phyloP scores from a whole-genome alignment of 2,329 filamentous ascomycete genomes.

The Aspergillus nomiae region DNA sequence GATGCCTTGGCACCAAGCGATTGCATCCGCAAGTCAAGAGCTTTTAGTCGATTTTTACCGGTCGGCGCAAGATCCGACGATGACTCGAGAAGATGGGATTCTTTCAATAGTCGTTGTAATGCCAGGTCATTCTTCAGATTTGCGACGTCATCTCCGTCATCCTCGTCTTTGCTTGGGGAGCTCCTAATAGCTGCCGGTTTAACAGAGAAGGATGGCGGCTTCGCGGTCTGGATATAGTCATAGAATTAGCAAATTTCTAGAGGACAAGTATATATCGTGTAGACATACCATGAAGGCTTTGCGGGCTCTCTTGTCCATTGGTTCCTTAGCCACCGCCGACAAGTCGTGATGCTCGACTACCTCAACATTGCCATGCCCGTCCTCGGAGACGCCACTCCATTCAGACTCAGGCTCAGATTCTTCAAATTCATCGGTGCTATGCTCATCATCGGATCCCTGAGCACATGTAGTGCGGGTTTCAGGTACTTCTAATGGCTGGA shows the following conservation, averaged over 20 bases:
- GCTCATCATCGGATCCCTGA: constrained; percentile 23
- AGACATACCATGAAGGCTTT: constrained; percentile 74
- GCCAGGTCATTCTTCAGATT: constrained; percentile 91
- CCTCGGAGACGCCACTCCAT: constrained; percentile 66
- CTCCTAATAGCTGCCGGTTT: constrained; percentile 22
- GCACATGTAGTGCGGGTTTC: constrained; percentile 11
- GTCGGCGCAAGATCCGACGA: constrained; percentile 57
- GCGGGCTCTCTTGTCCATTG: constrained; percentile 67
- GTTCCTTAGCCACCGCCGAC: constrained; percentile 39
- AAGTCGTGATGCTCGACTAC: constrained; percentile 64
- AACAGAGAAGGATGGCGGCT: constrained; percentile 48
- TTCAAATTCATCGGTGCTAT: constrained; percentile 26
- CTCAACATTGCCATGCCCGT: constrained; percentile 51
- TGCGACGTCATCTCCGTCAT: constrained; percentile 55
- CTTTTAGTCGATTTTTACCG: constrained; percentile 76
- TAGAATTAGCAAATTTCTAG: constrained; percentile 10
- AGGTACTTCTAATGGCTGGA: constrained; percentile 66
- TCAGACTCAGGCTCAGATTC: constrained; percentile 47
- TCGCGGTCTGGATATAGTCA: constrained; percentile 36
- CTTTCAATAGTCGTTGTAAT: constrained; percentile 83
- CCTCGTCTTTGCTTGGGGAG: constrained; percentile 28
- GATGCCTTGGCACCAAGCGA: constrained; percentile 76
- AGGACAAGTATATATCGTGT: background rate
- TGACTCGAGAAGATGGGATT: constrained; percentile 82
- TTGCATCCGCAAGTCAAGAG: constrained; percentile 80